Evolutionary conservation across 257 asterid species (phyloP).

Genomic region (Verbena officinalis): DNA sequence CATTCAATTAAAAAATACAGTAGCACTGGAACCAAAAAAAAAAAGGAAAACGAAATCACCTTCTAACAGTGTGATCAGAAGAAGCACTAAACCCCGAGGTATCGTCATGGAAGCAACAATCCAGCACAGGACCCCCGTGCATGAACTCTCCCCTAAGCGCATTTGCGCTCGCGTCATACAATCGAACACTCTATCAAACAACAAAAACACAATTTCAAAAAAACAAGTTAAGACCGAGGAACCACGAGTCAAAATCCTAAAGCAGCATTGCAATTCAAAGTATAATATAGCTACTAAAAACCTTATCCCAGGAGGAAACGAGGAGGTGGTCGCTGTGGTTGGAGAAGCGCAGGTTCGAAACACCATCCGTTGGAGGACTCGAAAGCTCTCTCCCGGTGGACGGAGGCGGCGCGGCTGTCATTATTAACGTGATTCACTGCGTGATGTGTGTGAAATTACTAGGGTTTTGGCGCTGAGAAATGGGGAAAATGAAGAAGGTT

Average conservation of each 20-base stretch:
- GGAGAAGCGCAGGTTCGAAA: constrained; percentile 82
- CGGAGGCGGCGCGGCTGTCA: constrained; percentile 65
- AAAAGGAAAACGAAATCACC: constrained; percentile 50
- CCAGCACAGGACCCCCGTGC: constrained; percentile 87
- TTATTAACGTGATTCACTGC: constrained; percentile 25
- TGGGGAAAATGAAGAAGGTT: not conserved
- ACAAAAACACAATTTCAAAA: not conserved
- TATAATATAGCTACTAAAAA: constrained; percentile 3
- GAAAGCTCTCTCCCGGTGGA: constrained; percentile 59
- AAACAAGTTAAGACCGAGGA: too few relatives aligned
- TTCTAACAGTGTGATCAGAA: constrained; percentile 79
- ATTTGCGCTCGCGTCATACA: constrained; percentile 95
- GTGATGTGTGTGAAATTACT: not conserved
- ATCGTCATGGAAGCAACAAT: constrained; percentile 93
- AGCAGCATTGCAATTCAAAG: not conserved
- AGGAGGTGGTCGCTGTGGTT: constrained; percentile 82
- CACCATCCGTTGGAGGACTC: constrained; percentile 74
- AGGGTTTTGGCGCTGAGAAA: constrained; percentile 18
- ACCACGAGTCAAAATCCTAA: too few relatives aligned
- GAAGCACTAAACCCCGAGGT: constrained; percentile 89
- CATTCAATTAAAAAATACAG: not conserved
- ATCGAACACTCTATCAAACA: constrained; percentile 56
- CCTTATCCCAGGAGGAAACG: constrained; percentile 94
- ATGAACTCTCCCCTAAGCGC: constrained; percentile 73
- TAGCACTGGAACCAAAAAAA: not conserved